phyloP scores from a whole-genome alignment of 139 green algal species.

The Limnomonas spitsbergensis region DNA sequence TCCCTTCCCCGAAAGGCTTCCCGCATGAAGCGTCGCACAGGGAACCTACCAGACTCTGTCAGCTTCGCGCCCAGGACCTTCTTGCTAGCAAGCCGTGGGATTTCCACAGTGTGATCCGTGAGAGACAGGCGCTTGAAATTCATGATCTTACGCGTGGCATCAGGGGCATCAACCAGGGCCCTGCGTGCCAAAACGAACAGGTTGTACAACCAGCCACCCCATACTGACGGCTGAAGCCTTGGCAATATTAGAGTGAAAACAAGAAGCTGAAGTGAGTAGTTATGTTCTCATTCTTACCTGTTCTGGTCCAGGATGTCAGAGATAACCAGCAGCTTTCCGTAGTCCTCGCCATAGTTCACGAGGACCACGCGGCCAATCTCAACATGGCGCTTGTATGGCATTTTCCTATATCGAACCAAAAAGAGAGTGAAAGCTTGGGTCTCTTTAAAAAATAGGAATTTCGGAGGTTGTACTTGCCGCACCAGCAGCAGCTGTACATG shows the following conservation, averaged over 20 bases:
- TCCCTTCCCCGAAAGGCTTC: too few relatives aligned
- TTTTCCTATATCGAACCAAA: conserved; percentile 44
- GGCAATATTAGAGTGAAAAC: too few relatives aligned
- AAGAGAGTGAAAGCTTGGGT: too few relatives aligned
- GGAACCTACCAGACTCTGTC: conserved; percentile 61
- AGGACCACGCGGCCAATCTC: conserved; percentile 95
- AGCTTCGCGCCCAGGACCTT: conserved; percentile 76
- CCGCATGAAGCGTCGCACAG: too few relatives aligned
- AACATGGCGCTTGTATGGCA: conserved; percentile 88
- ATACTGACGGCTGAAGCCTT: too few relatives aligned
- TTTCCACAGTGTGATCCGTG: conserved; percentile 92
- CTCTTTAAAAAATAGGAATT: too few relatives aligned
- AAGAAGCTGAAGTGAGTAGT: too few relatives aligned
- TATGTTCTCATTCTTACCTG: conserved; percentile 50
- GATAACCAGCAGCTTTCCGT: conserved; percentile 84
- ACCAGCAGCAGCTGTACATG: too few relatives aligned
- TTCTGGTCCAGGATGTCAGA: conserved; percentile 91
- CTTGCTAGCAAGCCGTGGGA: conserved; percentile 86
- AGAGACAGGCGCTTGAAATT: conserved; percentile 93
- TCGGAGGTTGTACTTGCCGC: too few relatives aligned
- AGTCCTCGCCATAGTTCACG: conserved; percentile 83
- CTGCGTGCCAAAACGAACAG: conserved; percentile 2
- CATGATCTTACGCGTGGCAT: conserved; percentile 58
- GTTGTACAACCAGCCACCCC: too few relatives aligned
- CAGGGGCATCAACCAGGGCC: conserved; percentile 88